Evolutionary conservation across 495 filamentous ascomycete species (phyloP), one percentile per base, ranked within the genome.

Genomic region (Aspergillus mulundensis): DNA sequence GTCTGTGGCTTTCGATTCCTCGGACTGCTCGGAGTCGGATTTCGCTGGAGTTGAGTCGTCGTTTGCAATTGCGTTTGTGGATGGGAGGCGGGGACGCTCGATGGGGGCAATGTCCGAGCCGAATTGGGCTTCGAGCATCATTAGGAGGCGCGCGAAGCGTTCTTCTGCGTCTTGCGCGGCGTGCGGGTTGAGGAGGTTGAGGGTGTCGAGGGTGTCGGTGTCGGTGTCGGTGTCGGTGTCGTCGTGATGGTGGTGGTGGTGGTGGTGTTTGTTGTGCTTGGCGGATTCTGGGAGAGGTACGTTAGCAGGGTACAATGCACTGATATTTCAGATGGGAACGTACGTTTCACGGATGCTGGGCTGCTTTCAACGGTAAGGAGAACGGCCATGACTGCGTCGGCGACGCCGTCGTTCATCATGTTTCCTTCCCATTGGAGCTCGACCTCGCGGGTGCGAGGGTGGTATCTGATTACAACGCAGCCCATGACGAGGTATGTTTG

Each of bases 401-500:
- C 94, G 61, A 98, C 94, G 28, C 92, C 90, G 61, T 98, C 94
- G 64, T 97, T 98, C 61, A 96, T 84, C 81, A 95, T 88, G 65
- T 96, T 98, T 25, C 93, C 94, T 63, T 97, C 94, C 94, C 94
- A 98, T 66, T 96, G 91, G 1, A 97, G 72, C 63, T 93, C 91
- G 7, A 98, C 82, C 63, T 93, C 87, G 20, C 91, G 87, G 53
- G 78, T 83, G 43, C 68, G 75, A 24, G 83, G 73, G 42, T 71
- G 60, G 64, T 89, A 87, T 40, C 85, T 81, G 19, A 96, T 84
- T 18, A 81, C 82, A 14, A 96, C 84, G 67, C 89, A 94, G 53
- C 89, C 93, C 94, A 98, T 96, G 62, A 98, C 83, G 14, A 89
- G 73, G 61, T 90, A 95, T 15, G 80, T 77, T 21, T 84, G 70